Evolutionary conservation across 768 basidiomycete genomes (phyloP), one percentile per base, ranked within the genome.

Genomic region (Crucibulum laeve): DNA sequence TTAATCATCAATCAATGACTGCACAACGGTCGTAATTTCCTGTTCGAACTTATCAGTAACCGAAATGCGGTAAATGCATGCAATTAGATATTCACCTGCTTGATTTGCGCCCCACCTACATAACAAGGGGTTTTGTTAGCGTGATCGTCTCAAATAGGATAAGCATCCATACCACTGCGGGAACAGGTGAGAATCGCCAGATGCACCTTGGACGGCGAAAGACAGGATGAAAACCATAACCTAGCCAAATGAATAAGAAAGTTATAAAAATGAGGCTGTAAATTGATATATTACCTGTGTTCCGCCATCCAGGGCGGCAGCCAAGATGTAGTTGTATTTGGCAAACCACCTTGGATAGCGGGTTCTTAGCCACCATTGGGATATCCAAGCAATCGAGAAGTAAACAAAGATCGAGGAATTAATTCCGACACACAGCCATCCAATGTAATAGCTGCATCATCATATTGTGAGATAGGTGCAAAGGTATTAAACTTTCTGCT

Each of bases 141-240:
- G 40, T 21, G 21, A 45, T 8, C 22, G 23, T 7, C 22, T 25
- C 21, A 41, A 41, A 32, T 35, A 40, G 28, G 40, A 44, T 40
- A 49, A 41, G 24, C 40, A 24, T 22, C 36, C 48, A 25, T 25
- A 60, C 79, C 76, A 79, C 49, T 61, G 55, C 7, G 77, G 74
- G 65, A 79, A 79, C 18, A 70, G 53, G 49, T 77, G 71, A 0
- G 74, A 54, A 11, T 58, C 55, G 2, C 78, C 76, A 10, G 68
- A 65, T 3, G 72, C 78, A 17, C 79, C 79, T 43, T 73, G 71
- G 3, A 80, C 74, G 0, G 75, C 52, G 61, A 77, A 56, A 1
- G 77, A 76, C 6, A 73, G 61, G 15, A 79, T 62, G 57, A 76
- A 76, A 24, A 74, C 67, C 77, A 80, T 80, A 14, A 79, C 74